Base-by-base conservation (phyloP, 306 rosid species). In the Quercus variabilis region DNA sequence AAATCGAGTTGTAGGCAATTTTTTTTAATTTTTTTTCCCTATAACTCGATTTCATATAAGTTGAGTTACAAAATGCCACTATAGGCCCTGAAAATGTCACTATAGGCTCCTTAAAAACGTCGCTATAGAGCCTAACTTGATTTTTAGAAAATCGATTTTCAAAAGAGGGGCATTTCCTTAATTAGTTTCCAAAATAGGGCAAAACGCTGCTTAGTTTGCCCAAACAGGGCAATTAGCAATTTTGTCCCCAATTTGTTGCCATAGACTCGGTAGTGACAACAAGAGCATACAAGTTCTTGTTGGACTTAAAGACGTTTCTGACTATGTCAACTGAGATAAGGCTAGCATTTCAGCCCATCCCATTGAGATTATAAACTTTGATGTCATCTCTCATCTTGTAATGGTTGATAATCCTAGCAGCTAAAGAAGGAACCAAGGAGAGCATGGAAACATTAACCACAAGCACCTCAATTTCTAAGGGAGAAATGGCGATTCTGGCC, bases 341-440 rank as follows among this genome's bases (percentile, higher is more conserved):
- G 82, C 97, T 92, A 0, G 99, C 99, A 35, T 94, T 89, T 72
- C 99, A 95, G 0, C 99, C 99, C 99, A 95, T 95, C 0, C 97
- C 98, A 4, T 87, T 81, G 85, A 95, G 92, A 60, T 92, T 95
- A 64, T 46, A 92, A 18, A 90, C 92, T 86, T 95, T 91, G 5
- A 94, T 69, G 64, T 94, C 90, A 13, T 88, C 83, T 72, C 90
- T 87, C 96, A 94, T 78, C 70, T 92, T 94, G 86, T 87, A 94
- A 58, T 46, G 89, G 80, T 86, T 89, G 5, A 91, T 74, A 57
- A 94, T 91, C 18, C 88, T 73, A 0, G 94, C 78, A 4, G 97
- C 31, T 1, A 94, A 71, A 12, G 98, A 94, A 12, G 98, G 97
- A 6, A 77, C 63, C 20, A 81, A 0, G 5, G 95, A 25, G 5